These are phyloP conservation scores for Fusarium brachygibbosum DNA, from an alignment of 2,329 filamentous ascomycete species.

Conservation along the genomic window DNA sequence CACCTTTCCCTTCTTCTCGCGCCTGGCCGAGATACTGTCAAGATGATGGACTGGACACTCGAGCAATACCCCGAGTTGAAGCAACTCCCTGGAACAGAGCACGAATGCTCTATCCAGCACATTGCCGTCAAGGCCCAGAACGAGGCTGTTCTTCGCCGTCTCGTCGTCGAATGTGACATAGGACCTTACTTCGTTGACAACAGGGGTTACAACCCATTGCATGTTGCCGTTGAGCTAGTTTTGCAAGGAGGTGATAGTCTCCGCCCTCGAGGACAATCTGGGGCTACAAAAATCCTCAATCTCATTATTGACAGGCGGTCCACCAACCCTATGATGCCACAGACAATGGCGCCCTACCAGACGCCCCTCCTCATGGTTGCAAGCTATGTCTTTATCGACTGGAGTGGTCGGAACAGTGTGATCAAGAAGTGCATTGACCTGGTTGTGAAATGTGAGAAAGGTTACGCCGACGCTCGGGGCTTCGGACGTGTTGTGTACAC, in stretches of 20 bases:
- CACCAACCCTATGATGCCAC: constrained; percentile 11
- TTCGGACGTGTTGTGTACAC: neutral
- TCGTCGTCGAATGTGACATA: neutral
- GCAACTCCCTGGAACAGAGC: neutral
- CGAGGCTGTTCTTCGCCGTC: neutral
- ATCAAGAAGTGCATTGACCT: constrained; percentile 2
- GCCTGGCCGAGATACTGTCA: rapidly evolving
- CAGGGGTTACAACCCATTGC: constrained; percentile 10
- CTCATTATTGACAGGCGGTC: neutral
- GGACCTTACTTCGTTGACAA: constrained; percentile 2
- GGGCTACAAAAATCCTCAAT: neutral
- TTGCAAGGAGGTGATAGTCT: neutral
- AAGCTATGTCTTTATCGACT: neutral
- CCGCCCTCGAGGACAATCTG: neutral
- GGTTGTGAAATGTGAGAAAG: neutral
- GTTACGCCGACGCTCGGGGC: neutral
- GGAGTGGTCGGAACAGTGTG: neutral
- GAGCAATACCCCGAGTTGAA: neutral
- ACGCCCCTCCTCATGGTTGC: neutral
- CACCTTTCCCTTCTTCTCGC: neutral
- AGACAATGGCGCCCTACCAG: constrained; percentile 6
- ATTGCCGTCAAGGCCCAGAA: constrained; percentile 12
- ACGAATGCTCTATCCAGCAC: constrained; percentile 10
- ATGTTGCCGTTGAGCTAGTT: neutral
- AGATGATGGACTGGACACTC: neutral